These are phyloP conservation scores for Auricularia cornea DNA, from an alignment of 768 basidiomycete genomes.

Conservation along the genomic window DNA sequence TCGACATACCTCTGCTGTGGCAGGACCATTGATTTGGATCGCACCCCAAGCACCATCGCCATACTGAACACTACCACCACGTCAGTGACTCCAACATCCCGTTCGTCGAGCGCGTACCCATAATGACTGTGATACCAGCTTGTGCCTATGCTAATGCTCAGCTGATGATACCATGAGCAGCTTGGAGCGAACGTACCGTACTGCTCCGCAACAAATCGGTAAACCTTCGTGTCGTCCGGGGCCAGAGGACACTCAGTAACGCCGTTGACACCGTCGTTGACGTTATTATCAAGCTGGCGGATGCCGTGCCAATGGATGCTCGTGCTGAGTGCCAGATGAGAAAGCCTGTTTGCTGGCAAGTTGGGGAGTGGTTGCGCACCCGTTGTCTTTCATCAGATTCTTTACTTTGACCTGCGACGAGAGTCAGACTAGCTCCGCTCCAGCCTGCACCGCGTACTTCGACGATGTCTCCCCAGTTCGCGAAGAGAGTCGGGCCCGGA, in stretches of 20 bases:
- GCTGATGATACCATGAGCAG: neutral
- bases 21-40: neutral
- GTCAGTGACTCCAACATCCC: no score
- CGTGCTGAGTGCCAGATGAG: neutral
- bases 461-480: neutral
- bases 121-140: neutral
- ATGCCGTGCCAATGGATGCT: conserved; percentile 1
- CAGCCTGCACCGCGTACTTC: neutral
- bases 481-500: neutral
- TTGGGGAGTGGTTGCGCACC: neutral
- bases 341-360: neutral
- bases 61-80: neutral
- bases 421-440: neutral
- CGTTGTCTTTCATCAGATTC: neutral
- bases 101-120: neutral
- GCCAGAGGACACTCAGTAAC: neutral
- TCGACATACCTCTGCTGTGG: neutral
- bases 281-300: neutral
- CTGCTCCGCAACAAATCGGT: neutral
- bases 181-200: neutral
- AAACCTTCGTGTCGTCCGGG: neutral
- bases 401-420: neutral
- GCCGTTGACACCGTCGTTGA: neutral
- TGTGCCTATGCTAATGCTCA: neutral
- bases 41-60: neutral